These are phyloP conservation scores for Clavispora fructus DNA, from an alignment of 805 yeast species.

Conservation along the genomic window DNA sequence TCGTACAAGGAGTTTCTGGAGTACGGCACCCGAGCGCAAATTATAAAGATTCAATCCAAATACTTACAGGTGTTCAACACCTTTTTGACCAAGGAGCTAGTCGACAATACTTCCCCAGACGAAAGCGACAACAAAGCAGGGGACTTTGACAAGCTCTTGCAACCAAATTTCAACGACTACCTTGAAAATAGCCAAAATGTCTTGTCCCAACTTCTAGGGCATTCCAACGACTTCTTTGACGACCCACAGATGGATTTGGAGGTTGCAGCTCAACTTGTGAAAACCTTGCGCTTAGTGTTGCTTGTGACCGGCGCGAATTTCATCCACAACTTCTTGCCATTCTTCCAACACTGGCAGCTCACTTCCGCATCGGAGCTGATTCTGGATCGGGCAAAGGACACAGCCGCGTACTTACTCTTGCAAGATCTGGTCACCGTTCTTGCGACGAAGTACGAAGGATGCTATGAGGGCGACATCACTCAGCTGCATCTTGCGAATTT, in stretches of 20 bases:
- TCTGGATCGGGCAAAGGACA: constrained; percentile 18
- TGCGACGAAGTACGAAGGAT: constrained; percentile 24
- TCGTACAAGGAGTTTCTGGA: constrained; percentile 7
- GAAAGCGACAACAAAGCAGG: constrained; percentile 11
- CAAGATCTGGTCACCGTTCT: constrained; percentile 20
- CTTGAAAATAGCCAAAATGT: constrained; percentile 39
- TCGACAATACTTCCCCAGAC: constrained; percentile 4
- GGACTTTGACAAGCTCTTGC: constrained; percentile 15
- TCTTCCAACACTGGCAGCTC: constrained; percentile 41
- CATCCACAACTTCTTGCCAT: constrained; percentile 40
- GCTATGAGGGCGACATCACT: constrained; percentile 17
- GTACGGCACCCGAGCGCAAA: constrained; percentile 16
- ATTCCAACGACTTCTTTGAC: constrained; percentile 28
- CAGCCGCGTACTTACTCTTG: constrained; percentile 29
- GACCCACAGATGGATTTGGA: constrained; percentile 13
- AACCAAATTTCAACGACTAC: constrained; percentile 40
- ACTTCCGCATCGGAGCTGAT: constrained; percentile 11
- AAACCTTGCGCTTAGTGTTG: constrained; percentile 19
- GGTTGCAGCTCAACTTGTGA: constrained; percentile 14
- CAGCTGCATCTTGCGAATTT: constrained; percentile 16
- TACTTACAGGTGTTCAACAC: constrained; percentile 35
- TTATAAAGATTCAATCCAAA: constrained; percentile 29
- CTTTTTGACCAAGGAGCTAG: constrained; percentile 31
- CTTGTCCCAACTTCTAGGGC: constrained; percentile 33
- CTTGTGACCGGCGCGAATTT: constrained; percentile 43